These are phyloP conservation scores for Boletus rubroflammeus DNA, from an alignment of 768 basidiomycete genomes.

Conservation along the genomic window DNA sequence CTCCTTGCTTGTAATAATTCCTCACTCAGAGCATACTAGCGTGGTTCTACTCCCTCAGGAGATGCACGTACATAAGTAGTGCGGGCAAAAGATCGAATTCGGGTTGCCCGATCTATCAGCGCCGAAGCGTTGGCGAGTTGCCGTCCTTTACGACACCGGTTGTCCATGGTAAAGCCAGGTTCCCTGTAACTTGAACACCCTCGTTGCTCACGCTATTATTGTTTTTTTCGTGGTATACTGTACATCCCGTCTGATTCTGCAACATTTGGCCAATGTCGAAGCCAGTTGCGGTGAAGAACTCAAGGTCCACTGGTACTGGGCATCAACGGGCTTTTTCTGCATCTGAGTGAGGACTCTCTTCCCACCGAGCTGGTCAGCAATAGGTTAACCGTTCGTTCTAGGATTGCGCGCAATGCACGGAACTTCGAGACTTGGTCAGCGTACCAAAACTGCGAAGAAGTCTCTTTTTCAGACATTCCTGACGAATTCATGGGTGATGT, in stretches of 20 bases:
- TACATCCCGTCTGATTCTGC: not conserved
- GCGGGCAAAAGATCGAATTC: not conserved
- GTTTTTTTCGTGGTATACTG: not conserved
- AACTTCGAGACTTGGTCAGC: conserved; percentile 51
- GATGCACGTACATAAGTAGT: conserved; percentile 1
- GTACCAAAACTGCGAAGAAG: conserved; percentile 49
- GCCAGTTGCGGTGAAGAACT: conserved; percentile 6
- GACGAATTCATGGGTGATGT: conserved; percentile 36
- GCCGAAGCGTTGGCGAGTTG: not conserved
- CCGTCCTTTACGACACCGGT: conserved; percentile 15
- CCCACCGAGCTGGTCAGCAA: not conserved
- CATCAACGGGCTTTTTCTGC: conserved; percentile 41
- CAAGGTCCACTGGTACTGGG: conserved; percentile 11
- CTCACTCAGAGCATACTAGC: conserved; percentile 4
- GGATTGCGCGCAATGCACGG: conserved; percentile 47
- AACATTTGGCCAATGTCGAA: conserved; percentile 19
- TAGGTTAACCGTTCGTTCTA: conserved; percentile 18
- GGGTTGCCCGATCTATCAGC: not conserved
- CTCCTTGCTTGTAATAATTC: not conserved
- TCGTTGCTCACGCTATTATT: conserved; percentile 1
- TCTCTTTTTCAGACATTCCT: conserved; percentile 44
- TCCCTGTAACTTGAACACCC: conserved; percentile 3
- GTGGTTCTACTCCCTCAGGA: not conserved
- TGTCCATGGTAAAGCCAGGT: not conserved
- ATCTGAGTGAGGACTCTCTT: conserved; percentile 37